Conservation (phyloP, 345 rosid genomes). For the Isatis tinctoria region DNA sequence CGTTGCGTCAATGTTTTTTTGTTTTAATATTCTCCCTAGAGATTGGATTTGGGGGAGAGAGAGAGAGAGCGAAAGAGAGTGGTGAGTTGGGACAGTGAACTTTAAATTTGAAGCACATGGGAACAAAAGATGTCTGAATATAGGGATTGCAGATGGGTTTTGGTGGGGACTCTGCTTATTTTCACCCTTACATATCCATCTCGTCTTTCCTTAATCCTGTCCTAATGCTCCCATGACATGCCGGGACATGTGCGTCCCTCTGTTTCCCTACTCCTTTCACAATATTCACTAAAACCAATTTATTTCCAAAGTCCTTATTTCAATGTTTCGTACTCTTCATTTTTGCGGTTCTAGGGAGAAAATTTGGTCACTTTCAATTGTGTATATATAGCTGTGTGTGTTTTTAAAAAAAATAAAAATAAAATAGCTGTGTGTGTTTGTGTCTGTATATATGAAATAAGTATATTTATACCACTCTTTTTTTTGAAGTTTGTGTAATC, state of each 20-base stretch:
- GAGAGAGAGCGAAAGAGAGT: not conserved
- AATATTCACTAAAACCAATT: constrained; percentile 12
- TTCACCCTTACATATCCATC: constrained; percentile 53
- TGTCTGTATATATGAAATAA: not conserved
- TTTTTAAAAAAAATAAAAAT: too few species aligned
- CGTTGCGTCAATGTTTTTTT: constrained; percentile 31
- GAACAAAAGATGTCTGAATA: constrained; percentile 66
- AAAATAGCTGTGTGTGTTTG: too few species aligned
- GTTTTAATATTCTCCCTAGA: constrained; percentile 30
- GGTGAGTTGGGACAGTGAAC: constrained; percentile 56
- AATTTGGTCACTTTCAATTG: not conserved
- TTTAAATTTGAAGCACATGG: constrained; percentile 77
- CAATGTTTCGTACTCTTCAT: constrained; percentile 24
- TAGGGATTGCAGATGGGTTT: constrained; percentile 44
- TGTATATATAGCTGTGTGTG: not conserved
- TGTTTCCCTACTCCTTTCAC: constrained; percentile 11
- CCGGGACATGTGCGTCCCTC: constrained; percentile 47
- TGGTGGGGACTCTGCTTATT: constrained; percentile 62
- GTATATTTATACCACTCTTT: too few species aligned
- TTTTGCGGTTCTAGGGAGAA: not conserved
- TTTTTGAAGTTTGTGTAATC: too few species aligned
- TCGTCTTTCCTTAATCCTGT: constrained; percentile 64
- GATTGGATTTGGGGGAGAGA: constrained; percentile 31
- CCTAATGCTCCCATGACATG: constrained; percentile 63
- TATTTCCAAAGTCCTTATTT: constrained; percentile 17